These are phyloP conservation scores for Microbotryum scabiosae DNA, from an alignment of 1,284 basidiomycete species.

Conservation along the genomic window DNA sequence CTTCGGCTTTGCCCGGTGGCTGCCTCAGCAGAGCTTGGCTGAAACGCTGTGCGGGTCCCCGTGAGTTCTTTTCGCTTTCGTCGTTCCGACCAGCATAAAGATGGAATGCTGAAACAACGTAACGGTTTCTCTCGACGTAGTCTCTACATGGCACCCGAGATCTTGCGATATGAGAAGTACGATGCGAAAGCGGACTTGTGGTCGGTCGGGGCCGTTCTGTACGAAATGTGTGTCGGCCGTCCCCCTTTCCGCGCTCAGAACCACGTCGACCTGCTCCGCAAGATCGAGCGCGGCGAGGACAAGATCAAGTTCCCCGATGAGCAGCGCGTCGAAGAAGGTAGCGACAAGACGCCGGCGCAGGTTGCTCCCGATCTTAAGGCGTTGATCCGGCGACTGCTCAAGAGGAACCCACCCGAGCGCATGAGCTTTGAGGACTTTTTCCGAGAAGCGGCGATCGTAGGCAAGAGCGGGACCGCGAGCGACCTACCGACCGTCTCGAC, in stretches of 20 bases:
- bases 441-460: conserved; percentile 44
- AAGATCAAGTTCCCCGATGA: conserved; percentile 87
- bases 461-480: conserved; percentile 10
- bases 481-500: conserved; percentile 32
- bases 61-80: conserved; percentile 46
- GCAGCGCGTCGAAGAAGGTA: conserved; percentile 29
- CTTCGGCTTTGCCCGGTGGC: conserved; percentile 90
- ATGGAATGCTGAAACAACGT: neutral
- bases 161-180: conserved; percentile 93
- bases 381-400: conserved; percentile 73
- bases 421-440: conserved; percentile 92
- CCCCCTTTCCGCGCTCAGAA: conserved; percentile 93
- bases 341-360: conserved; percentile 16
- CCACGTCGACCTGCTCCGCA: conserved; percentile 88
- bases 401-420: conserved; percentile 73
- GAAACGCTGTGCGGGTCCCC: conserved; percentile 97
- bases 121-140: conserved; percentile 40
- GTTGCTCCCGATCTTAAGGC: conserved; percentile 81
- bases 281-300: conserved; percentile 73
- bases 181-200: conserved; percentile 96
- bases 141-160: conserved; percentile 98
- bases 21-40: conserved; percentile 87
- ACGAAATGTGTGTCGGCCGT: conserved; percentile 87
- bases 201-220: conserved; percentile 95
- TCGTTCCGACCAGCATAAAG: neutral